A percentile compares a stretch with the other conserved stretches of the same genome.
Conservation (phyloP, 1,284 basidiomycete species). For the Ganoderma resinaceum region DNA sequence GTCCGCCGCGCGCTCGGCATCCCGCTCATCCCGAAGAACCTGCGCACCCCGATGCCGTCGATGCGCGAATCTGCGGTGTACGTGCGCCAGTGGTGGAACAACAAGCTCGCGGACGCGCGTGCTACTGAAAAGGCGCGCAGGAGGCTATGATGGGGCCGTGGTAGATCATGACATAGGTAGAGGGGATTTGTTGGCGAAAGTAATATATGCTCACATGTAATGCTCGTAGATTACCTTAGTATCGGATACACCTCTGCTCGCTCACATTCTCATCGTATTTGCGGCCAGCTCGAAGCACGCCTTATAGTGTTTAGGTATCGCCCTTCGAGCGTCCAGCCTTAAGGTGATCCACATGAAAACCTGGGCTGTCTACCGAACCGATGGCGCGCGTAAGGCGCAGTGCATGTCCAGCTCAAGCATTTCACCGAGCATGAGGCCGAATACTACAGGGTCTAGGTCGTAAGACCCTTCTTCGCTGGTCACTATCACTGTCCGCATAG, state of each 20-base stretch:
- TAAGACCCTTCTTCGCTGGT: too few species aligned
- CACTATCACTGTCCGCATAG: background rate
- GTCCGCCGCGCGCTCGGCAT: constrained; percentile 57
- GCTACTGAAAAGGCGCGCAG: constrained; percentile 10
- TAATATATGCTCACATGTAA: constrained; percentile 29
- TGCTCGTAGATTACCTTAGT: constrained; percentile 21
- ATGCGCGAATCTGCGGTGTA: constrained; percentile 39
- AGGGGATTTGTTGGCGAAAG: constrained; percentile 17
- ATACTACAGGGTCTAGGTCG: too few species aligned
- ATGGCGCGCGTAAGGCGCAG: too few species aligned
- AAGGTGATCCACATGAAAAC: background rate
- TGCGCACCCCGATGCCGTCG: constrained; percentile 36
- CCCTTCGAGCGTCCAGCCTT: background rate
- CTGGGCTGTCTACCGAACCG: too few species aligned
- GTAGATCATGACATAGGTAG: background rate
- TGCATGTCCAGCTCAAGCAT: too few species aligned
- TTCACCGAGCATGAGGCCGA: too few species aligned
- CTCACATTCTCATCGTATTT: background rate
- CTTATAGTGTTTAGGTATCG: background rate
- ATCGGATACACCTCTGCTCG: constrained; percentile 23
- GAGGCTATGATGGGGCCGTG: constrained; percentile 9
- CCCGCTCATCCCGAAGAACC: constrained; percentile 46
- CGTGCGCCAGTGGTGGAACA: constrained; percentile 39
- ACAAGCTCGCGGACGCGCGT: constrained; percentile 34
- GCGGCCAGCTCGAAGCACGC: background rate